phyloP scores from a whole-genome alignment of 768 basidiomycete genomes.

The Terana coerulea region DNA sequence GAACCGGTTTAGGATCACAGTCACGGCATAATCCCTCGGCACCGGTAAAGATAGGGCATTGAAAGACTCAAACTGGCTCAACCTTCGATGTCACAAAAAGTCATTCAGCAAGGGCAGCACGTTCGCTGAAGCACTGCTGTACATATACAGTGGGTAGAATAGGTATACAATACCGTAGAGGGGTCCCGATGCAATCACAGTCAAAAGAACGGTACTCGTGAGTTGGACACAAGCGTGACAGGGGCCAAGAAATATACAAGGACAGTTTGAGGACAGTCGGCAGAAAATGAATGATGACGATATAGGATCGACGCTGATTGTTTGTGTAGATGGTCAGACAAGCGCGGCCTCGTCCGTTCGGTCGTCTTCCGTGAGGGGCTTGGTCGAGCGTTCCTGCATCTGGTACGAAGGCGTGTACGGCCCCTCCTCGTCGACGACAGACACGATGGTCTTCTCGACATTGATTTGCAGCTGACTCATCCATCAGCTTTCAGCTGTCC shows the following conservation, averaged over 20 bases:
- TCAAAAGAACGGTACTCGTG: background rate
- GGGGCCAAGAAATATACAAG: background rate
- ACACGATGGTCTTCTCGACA: constrained; percentile 26
- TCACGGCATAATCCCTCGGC: background rate
- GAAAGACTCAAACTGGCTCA: no score
- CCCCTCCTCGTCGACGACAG: constrained; percentile 14
- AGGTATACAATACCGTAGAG: background rate
- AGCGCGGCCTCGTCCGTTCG: background rate
- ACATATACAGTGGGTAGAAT: background rate
- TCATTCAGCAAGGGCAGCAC: background rate
- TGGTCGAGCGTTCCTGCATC: background rate
- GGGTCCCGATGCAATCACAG: background rate
- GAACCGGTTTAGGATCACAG: background rate
- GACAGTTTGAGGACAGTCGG: no score
- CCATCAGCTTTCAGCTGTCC: background rate
- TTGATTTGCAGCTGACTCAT: constrained; percentile 20
- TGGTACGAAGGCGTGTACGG: constrained; percentile 7
- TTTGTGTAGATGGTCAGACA: background rate
- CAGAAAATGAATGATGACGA: background rate
- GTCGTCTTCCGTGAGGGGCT: background rate
- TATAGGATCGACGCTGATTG: background rate
- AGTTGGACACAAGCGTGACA: constrained; percentile 3
- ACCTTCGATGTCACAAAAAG: background rate
- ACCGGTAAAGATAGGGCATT: background rate
- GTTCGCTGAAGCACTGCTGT: background rate